Evolutionary conservation across 2,329 filamentous ascomycete genomes (phyloP).

Genomic region (Neophaeococcomyces aloes): DNA sequence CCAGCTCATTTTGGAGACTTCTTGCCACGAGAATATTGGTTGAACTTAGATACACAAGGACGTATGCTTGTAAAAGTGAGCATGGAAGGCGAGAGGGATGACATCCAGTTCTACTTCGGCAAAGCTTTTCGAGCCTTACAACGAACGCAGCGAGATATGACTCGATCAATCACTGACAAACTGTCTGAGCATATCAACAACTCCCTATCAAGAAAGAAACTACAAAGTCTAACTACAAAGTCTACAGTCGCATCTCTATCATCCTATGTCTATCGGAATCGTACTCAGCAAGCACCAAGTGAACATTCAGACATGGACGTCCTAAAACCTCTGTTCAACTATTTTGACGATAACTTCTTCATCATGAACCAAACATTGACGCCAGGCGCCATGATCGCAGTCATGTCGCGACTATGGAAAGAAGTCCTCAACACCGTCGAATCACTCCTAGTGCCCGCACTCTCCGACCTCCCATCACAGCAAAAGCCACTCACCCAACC

Average conservation of each 20-base stretch:
- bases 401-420: slow-evolving; percentile 98
- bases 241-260: slow-evolving; percentile 61
- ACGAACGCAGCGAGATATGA: slow-evolving; percentile 95
- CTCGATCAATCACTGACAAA: slow-evolving; percentile 96
- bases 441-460: slow-evolving; percentile 74
- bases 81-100: slow-evolving; percentile 97
- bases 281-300: slow-evolving; percentile 31
- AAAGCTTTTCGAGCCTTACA: slow-evolving; percentile 94
- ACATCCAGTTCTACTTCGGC: slow-evolving; percentile 97
- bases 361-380: slow-evolving; percentile 98
- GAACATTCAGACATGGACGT: slow-evolving; percentile 52
- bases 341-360: slow-evolving; percentile 97
- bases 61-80: slow-evolving; percentile 80
- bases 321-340: slow-evolving; percentile 73
- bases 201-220: slow-evolving; percentile 70
- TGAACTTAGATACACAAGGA: slow-evolving; percentile 92
- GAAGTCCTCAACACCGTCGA: slow-evolving; percentile 91
- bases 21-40: slow-evolving; percentile 90
- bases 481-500: slow-evolving; percentile 75
- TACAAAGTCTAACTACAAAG: slow-evolving; percentile 48
- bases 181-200: slow-evolving; percentile 87
- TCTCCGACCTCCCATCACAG: slow-evolving; percentile 85
- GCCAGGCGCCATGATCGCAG: slow-evolving; percentile 90
- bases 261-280: slow-evolving; percentile 48
- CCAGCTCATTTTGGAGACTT: slow-evolving; percentile 96